Evolutionary conservation across 108 stramenopile genomes (phyloP).

Genomic region (Conticribra guillardii): DNA sequence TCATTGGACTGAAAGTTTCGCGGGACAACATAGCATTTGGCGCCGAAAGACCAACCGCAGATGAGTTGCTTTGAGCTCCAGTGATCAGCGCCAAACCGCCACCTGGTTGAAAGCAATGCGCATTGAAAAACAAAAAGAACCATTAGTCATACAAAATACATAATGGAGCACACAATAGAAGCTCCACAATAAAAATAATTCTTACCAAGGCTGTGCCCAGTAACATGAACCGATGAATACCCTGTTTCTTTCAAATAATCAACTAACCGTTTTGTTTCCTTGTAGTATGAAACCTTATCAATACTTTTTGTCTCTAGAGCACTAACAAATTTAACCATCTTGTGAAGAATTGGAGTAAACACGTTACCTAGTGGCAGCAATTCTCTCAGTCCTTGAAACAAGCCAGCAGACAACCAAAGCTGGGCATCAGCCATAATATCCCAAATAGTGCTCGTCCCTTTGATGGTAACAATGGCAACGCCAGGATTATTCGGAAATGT

Average conservation of each 20-base stretch:
- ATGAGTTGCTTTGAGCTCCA: constrained; percentile 40
- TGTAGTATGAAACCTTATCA: constrained; percentile 43
- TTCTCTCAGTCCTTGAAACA: constrained; percentile 65
- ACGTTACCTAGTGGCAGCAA: constrained; percentile 62
- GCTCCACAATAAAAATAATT: too few relatives aligned
- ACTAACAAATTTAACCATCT: constrained; percentile 23
- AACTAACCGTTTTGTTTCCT: constrained; percentile 39
- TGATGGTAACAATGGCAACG: constrained; percentile 57
- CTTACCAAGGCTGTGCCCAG: constrained; percentile 32
- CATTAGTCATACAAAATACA: too few relatives aligned
- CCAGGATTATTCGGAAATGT: constrained; percentile 27
- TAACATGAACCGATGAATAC: constrained; percentile 19
- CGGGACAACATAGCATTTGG: constrained; percentile 54
- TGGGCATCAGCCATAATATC: constrained; percentile 74
- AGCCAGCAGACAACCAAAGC: constrained; percentile 69
- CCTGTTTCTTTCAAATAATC: constrained; percentile 7
- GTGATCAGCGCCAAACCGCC: constrained; percentile 55
- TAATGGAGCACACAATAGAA: too few relatives aligned
- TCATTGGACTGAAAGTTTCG: constrained; percentile 35
- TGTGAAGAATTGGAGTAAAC: constrained; percentile 45
- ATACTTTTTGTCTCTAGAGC: constrained; percentile 30
- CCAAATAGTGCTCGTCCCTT: constrained; percentile 67
- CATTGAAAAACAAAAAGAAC: too few relatives aligned
- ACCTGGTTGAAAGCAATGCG: too few relatives aligned
- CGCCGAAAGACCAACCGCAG: constrained; percentile 44